Evolutionary conservation across 2,329 filamentous ascomycete genomes (phyloP), one percentile per base, ranked within the genome.

Genomic region (Ophiostoma tasmaniense): DNA sequence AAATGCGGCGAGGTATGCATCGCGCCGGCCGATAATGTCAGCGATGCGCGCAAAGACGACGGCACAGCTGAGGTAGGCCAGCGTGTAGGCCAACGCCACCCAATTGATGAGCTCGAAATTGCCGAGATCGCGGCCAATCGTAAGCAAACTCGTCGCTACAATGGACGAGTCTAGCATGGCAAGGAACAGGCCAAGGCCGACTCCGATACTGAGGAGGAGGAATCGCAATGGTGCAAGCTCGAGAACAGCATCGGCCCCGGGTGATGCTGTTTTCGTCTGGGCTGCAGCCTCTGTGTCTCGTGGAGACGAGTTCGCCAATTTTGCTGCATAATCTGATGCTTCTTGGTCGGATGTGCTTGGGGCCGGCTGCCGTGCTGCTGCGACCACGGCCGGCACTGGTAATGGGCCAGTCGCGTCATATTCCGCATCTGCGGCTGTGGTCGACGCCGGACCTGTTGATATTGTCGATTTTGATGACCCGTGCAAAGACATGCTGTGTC

Each of bases 121-220:
- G 13, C 79, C 69, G 64, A 88, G 84, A 3, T 88, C 83, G 20
- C 73, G 74, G 1, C 82, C 83, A 64, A 88, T 87, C n/a, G 79
- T 79, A 73, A 83, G 83, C 11, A 88, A 75, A 62, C 83, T 83
- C 14, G 85, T 87, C 1, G 85, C 84, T 0, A 88, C 83, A 50
- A 88, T 87, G 3, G 85, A 85, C 1, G 83, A 82, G 74, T 88
- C 85, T n/a, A 87, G 75, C 73, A 87, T 81, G 35, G 86, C 83
- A 65, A 88, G 79, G 67, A 87, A 85, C 0, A 88, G 79, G 2
- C 85, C 85, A 6, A 83, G 75, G 25, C 79, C 81, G 17, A 85
- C 76, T 20, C 72, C 73, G 17, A 71, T 11, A 39, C 72, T 72
- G 67, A 73, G 67, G 0, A 69, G 13, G 68, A 69, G 70, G n/a